Evolutionary conservation across 257 asterid genomes (phyloP), one percentile per base, ranked within the genome.

Genomic region (Lavandula angustifolia): DNA sequence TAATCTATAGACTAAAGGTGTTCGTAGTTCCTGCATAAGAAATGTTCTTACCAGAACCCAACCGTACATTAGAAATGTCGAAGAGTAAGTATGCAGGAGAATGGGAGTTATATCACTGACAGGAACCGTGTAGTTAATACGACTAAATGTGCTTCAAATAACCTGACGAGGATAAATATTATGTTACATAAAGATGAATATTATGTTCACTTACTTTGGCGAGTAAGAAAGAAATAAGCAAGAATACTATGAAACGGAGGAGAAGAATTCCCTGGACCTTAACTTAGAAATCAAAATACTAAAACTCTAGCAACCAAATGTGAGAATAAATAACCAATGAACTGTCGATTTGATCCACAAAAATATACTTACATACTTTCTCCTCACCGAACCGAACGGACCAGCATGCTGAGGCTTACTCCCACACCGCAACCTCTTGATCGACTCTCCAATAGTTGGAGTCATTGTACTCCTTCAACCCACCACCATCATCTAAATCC

Each of bases 401-500:
- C 60, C 64, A 14, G 48, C 9, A 50, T 22, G 27, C 27, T 22
- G 27, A 22, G 27, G 27, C 71, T 72, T 72, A 90, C 75, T 87
- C 97, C 80, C 75, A 73, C 18, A 88, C 85, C 0, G 89, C 73
- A 70, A 88, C 95, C 70, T 88, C 95, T 71, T 86, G 98, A 46
- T 91, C 98, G n/a, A 91, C 98, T 80, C 87, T 88, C 98, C 98
- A 91, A 73, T 88, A 91, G 69, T 88, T 91, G 57, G 91, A 80
- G 27, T 91, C 96, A 12, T 86, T 91, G 63, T 22, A 91, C 68
- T 92, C 99, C 80, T 85, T 80, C 74, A 77, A 74, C 32, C 76
- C 91, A 9, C 81, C 68, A 56, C 80, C 78, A 4, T 84, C 96
- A 7, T 78, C 92, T 0, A 81, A 40, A 55, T 74, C 86, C 60